Conservation (phyloP, 257 asterid genomes). For the Euphrasia confusa region DNA sequence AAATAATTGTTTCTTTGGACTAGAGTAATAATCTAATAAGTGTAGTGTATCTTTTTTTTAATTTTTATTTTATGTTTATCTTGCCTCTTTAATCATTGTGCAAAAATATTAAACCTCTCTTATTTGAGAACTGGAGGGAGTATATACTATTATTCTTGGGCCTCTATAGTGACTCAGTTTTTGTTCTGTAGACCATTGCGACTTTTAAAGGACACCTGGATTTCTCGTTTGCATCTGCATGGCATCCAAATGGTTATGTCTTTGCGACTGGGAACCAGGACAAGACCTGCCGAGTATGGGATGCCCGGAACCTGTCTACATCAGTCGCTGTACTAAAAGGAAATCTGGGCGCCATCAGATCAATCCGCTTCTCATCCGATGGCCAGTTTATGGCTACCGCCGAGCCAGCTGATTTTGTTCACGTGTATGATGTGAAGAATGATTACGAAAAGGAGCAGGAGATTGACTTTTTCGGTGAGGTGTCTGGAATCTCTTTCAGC, state of each 20-base stretch:
- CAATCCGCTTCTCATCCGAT: conserved; percentile 63
- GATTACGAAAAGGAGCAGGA: conserved; percentile 59
- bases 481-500: conserved; percentile 63
- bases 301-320: conserved; percentile 49
- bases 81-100: too few species aligned
- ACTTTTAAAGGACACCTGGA: conserved; percentile 52
- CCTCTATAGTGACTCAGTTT: not conserved
- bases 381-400: conserved; percentile 65
- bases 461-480: conserved; percentile 66
- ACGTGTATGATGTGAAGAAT: conserved; percentile 52
- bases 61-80: too few species aligned
- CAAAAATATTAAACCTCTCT: too few species aligned
- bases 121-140: too few species aligned
- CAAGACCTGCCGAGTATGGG: conserved; percentile 72
- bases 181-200: conserved; percentile 33
- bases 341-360: conserved; percentile 64
- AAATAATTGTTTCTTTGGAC: too few species aligned
- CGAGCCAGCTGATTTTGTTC: conserved; percentile 57
- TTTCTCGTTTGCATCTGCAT: conserved; percentile 66
- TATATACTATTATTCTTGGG: conserved; percentile 1
- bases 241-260: conserved; percentile 56
- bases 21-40: too few species aligned
- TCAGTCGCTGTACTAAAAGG: conserved; percentile 57
- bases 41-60: too few species aligned
- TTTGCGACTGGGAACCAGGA: conserved; percentile 77